These are phyloP conservation scores for Lasiosphaeriaceae sp. DNA, from an alignment of 495 filamentous ascomycete genomes.

Conservation along the genomic window DNA sequence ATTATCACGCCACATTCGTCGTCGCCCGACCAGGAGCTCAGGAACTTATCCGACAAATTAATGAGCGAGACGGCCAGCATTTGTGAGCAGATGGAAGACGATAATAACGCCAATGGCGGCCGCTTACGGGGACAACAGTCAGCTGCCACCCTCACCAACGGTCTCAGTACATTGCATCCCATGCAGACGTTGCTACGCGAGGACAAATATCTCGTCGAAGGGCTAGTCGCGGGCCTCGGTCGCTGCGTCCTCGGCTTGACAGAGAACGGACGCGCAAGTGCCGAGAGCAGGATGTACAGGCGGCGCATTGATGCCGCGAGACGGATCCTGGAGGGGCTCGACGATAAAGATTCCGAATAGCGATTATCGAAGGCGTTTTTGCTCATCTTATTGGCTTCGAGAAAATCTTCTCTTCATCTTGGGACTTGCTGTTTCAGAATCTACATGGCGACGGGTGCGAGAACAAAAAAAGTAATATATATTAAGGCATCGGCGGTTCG, in stretches of 20 bases:
- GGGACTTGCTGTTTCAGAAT: too few relatives aligned
- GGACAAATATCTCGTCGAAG: slow-evolving; percentile 72
- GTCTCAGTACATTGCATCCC: slow-evolving; percentile 20
- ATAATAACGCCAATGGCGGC: slow-evolving; percentile 4
- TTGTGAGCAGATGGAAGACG: slow-evolving; percentile 16
- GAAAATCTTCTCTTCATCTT: neutral
- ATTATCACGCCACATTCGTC: slow-evolving; percentile 37
- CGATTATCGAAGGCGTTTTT: neutral
- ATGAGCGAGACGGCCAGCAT: slow-evolving; percentile 37
- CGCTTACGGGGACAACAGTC: neutral
- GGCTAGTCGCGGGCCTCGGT: slow-evolving; percentile 68
- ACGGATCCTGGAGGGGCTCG: slow-evolving; percentile 62
- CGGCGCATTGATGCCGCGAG: slow-evolving; percentile 70
- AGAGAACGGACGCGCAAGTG: slow-evolving; percentile 53
- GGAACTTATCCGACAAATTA: slow-evolving; percentile 34
- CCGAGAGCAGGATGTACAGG: slow-evolving; percentile 60
- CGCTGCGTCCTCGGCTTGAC: slow-evolving; percentile 67
- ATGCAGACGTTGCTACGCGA: slow-evolving; percentile 57
- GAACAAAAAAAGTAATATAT: too few relatives aligned
- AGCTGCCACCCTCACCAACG: slow-evolving; percentile 24
- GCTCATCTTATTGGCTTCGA: neutral
- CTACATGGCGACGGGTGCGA: too few relatives aligned
- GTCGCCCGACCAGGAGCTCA: slow-evolving; percentile 35
- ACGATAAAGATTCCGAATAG: slow-evolving; percentile 12
- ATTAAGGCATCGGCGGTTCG: too few relatives aligned